Evolutionary conservation across 2,329 filamentous ascomycete species (phyloP).

Genomic region (Diaporthe sp.): DNA sequence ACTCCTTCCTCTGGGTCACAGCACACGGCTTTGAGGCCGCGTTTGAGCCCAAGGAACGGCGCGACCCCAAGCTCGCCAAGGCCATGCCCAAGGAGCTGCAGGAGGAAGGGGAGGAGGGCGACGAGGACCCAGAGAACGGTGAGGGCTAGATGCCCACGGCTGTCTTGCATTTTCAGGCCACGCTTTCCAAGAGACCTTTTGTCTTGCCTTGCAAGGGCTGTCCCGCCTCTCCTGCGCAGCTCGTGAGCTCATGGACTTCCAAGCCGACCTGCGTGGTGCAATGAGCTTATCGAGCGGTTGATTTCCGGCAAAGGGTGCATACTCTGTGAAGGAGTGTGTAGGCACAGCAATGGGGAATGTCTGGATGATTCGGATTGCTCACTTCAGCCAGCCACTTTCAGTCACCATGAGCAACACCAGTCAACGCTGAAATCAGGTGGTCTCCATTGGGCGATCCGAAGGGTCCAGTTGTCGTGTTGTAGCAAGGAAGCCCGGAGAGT

Average conservation of each 20-base stretch:
- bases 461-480: no score
- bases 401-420: neutral
- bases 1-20: constrained; percentile 82
- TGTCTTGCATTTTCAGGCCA: no score
- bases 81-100: constrained; percentile 57
- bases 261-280: no score
- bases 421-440: neutral
- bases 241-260: neutral
- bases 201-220: neutral
- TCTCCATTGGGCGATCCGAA: neutral
- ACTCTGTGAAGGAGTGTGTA: neutral
- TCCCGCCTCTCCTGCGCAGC: neutral
- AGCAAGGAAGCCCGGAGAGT: neutral
- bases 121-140: constrained; percentile 62
- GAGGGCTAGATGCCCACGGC: constrained; percentile 50
- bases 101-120: constrained; percentile 63
- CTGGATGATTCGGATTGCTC: no score
- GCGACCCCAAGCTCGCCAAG: constrained; percentile 47
- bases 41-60: constrained; percentile 60
- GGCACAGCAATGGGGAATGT: no score
- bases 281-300: neutral
- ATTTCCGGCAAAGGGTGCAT: neutral
- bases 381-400: no score
- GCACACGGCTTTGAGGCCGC: constrained; percentile 76
- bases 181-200: no score